A percentile compares a stretch with the other conserved stretches of the same genome.
These are phyloP conservation scores for Bothriochloa decipiens DNA, from an alignment of 176 grass and related monocot genomes.

Conservation along the genomic window DNA sequence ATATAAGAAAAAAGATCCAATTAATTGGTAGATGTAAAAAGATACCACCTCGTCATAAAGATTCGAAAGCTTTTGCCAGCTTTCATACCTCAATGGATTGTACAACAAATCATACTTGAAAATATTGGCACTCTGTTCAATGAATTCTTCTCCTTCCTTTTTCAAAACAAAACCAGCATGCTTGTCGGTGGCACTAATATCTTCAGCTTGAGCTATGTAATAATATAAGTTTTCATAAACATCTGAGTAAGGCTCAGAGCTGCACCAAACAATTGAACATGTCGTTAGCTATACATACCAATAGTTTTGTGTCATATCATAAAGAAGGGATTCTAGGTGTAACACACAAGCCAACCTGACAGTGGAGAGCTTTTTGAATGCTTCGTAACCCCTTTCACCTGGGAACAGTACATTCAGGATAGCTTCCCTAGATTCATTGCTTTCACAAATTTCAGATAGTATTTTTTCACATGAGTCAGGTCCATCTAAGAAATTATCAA, in stretches of 20 bases:
- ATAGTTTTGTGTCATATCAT: constrained; percentile 14
- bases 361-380: constrained; percentile 70
- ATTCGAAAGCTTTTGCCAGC: constrained; percentile 93
- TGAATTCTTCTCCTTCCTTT: constrained; percentile 98
- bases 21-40: constrained; percentile 40
- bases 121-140: constrained; percentile 90
- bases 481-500: constrained; percentile 90
- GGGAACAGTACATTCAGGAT: constrained; percentile 76
- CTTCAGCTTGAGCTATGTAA: constrained; percentile 86
- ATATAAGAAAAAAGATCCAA: constrained; percentile 40
- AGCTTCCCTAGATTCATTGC: constrained; percentile 63
- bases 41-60: constrained; percentile 91
- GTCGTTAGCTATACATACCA: constrained; percentile 41
- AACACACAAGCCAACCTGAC: constrained; percentile 59
- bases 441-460: constrained; percentile 75
- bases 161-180: constrained; percentile 95
- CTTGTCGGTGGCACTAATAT: constrained; percentile 93
- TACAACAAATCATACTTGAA: constrained; percentile 98
- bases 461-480: constrained; percentile 82
- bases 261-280: constrained; percentile 54
- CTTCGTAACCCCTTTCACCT: constrained; percentile 66
- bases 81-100: constrained; percentile 86
- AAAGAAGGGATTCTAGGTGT: constrained; percentile 32
- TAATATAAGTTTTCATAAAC: constrained; percentile 94
- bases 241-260: constrained; percentile 90